These are phyloP conservation scores for Termitomyces sp. DNA, from an alignment of 768 basidiomycete genomes.

Conservation along the genomic window DNA sequence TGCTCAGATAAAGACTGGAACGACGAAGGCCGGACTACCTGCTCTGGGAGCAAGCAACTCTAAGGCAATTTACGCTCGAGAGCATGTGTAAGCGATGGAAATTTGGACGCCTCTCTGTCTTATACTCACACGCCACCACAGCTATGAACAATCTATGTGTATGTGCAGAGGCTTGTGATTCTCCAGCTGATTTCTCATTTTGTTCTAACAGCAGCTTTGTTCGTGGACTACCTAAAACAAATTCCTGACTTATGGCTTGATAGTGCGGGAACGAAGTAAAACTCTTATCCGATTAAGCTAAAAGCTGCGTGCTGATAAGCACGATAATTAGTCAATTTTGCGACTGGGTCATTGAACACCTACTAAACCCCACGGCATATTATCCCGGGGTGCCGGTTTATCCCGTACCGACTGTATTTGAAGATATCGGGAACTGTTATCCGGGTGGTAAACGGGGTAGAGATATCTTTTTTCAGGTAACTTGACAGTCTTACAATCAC, in stretches of 20 bases:
- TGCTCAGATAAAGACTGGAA: neutral
- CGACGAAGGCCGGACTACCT: neutral
- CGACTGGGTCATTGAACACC: neutral
- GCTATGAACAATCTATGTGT: constrained; percentile 1
- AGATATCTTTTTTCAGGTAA: neutral
- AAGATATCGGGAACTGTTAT: neutral
- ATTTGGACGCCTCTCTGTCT: neutral
- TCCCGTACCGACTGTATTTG: neutral
- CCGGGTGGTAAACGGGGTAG: neutral
- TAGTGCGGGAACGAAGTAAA: neutral
- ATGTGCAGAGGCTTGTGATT: neutral
- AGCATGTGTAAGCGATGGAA: neutral
- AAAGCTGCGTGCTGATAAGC: neutral
- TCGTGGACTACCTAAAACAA: neutral
- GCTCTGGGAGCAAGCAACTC: neutral
- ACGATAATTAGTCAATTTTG: neutral
- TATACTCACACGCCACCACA: neutral
- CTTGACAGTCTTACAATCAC: neutral
- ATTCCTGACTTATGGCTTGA: neutral
- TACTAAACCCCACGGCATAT: neutral
- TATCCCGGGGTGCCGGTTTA: neutral
- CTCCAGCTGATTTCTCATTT: neutral
- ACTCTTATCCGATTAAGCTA: neutral
- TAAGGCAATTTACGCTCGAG: neutral
- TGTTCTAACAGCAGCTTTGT: neutral